Evolutionary conservation across 2,329 filamentous ascomycete species (phyloP).

Genomic region (Colletotrichum sp.): DNA sequence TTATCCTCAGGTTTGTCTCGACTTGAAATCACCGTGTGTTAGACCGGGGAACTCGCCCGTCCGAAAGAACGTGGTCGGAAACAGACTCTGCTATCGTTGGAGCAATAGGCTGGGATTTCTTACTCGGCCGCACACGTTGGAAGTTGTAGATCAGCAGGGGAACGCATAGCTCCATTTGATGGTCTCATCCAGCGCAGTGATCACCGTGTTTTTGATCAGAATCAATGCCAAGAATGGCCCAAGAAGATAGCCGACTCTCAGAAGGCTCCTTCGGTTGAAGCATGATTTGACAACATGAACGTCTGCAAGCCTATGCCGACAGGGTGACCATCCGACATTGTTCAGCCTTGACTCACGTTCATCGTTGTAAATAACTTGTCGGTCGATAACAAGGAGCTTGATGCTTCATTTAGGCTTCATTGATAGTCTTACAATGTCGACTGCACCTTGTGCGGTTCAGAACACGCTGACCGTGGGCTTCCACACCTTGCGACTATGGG

Average conservation of each 20-base stretch:
- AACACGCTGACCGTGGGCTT: not conserved
- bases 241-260: not conserved
- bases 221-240: not conserved
- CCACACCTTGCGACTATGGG: rapidly evolving
- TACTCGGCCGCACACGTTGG: not conserved
- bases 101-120: not conserved
- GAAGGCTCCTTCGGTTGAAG: not conserved
- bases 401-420: not conserved
- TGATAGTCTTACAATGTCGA: not conserved
- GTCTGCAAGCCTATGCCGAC: not conserved
- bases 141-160: not conserved
- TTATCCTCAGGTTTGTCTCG: not conserved
- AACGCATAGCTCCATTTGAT: no score
- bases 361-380: not conserved
- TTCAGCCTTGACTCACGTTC: not conserved
- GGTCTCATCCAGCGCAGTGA: no score
- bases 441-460: not conserved
- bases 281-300: not conserved
- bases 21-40: not conserved
- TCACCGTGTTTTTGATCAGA: no score
- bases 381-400: not conserved
- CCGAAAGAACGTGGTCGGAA: not conserved
- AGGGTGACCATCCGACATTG: not conserved
- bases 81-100: not conserved
- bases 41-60: not conserved